Conservation (phyloP, 1,139 yeast species). For the Pichia kudriavzevii region DNA sequence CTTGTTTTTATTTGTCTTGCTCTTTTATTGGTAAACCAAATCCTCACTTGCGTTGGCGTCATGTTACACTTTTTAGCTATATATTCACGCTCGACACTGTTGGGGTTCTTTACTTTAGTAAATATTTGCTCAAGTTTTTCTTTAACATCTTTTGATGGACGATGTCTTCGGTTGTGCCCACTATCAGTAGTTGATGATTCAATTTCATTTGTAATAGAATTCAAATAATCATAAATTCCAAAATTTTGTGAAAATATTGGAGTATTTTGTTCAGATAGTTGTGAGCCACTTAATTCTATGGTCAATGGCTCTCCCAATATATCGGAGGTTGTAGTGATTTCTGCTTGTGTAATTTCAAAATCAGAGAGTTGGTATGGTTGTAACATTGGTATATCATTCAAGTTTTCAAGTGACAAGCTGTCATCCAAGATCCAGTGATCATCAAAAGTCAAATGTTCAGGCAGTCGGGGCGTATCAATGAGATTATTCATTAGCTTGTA, state of each 20-base stretch:
- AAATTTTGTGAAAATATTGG: too few species aligned
- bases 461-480: too few species aligned
- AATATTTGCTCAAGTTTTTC: constrained; percentile 9
- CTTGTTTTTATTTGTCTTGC: constrained; percentile 10
- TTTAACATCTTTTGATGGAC: constrained; percentile 6
- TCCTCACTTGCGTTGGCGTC: constrained; percentile 14
- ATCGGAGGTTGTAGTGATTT: neutral
- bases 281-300: constrained; percentile 1
- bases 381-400: neutral
- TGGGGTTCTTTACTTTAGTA: constrained; percentile 11
- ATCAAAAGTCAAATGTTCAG: too few species aligned
- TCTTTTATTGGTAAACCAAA: constrained; percentile 18
- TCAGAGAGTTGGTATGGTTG: neutral
- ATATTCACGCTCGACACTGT: constrained; percentile 12
- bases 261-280: constrained; percentile 7
- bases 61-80: constrained; percentile 14
- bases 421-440: neutral
- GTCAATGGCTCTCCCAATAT: neutral
- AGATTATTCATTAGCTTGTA: neutral
- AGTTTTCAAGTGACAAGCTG: neutral
- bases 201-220: too few species aligned
- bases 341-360: constrained; percentile 4
- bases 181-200: neutral
- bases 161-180: neutral
- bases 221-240: too few species aligned